Evolutionary conservation across 352 stramenopile species (phyloP).

Genomic region (Globisporangium apiculatum): DNA sequence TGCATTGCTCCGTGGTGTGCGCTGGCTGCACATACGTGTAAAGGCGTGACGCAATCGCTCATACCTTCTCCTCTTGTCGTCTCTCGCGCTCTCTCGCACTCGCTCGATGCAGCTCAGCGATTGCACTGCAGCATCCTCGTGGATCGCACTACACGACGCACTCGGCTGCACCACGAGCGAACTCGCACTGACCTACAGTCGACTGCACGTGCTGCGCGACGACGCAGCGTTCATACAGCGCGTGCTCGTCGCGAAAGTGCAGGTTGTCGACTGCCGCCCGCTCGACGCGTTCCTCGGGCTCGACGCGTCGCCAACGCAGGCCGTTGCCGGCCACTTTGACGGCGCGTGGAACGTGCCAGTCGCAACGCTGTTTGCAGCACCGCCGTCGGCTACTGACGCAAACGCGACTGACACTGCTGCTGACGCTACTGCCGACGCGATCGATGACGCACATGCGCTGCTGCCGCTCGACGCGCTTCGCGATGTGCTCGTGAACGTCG

Average conservation of each 20-base stretch:
- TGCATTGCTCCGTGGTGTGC: background rate
- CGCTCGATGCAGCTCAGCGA: conserved; percentile 15
- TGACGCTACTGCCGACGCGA: background rate
- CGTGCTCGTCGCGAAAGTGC: conserved; percentile 22
- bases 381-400: background rate
- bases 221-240: conserved; percentile 18
- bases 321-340: conserved; percentile 52
- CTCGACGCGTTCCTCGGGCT: conserved; percentile 44
- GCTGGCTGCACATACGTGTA: background rate
- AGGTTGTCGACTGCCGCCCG: conserved; percentile 51
- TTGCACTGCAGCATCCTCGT: conserved; percentile 21
- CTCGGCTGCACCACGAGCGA: conserved; percentile 30
- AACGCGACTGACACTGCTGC: background rate
- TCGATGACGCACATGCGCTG: conserved; percentile 26
- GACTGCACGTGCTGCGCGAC: conserved; percentile 18
- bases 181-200: conserved; percentile 15
- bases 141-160: conserved; percentile 29
- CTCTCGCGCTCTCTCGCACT: background rate
- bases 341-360: conserved; percentile 48
- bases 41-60: too few species aligned
- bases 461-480: conserved; percentile 29
- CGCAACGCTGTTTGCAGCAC: conserved; percentile 27
- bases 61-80: background rate
- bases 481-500: conserved; percentile 27
- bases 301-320: conserved; percentile 9